A percentile compares a stretch with the other conserved stretches of the same genome.
phyloP scores from a whole-genome alignment of 73 alveolate species.

The Effrenium voratum region DNA sequence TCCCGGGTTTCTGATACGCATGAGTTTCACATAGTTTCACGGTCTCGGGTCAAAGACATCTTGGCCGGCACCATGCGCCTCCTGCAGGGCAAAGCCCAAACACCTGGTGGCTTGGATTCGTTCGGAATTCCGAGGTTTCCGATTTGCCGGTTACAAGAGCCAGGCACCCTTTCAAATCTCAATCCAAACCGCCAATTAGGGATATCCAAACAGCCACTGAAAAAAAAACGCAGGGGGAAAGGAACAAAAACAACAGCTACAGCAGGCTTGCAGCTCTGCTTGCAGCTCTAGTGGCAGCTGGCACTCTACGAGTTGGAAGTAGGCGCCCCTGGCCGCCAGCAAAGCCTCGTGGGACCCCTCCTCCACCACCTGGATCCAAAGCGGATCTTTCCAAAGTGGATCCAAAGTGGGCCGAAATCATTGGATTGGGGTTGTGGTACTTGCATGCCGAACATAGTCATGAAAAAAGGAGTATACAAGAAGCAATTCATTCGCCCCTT shows the following conservation, averaged over 20 bases:
- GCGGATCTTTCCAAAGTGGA: no score
- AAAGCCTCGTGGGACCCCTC: conserved; percentile 40
- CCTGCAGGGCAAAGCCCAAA: no score
- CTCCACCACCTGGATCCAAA: conserved; percentile 51
- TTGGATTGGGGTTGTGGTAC: no score
- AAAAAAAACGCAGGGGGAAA: background rate
- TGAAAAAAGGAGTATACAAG: no score
- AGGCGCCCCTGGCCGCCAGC: conserved; percentile 57
- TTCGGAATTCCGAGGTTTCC: background rate
- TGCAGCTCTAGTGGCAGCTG: conserved; percentile 14
- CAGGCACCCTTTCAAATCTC: background rate
- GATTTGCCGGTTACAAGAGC: background rate
- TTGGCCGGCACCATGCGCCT: no score
- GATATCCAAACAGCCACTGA: background rate
- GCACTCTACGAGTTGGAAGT: conserved; percentile 45
- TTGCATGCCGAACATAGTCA: no score
- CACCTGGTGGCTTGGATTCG: no score
- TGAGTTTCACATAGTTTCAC: no score
- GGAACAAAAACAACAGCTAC: background rate
- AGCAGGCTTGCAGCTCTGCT: background rate
- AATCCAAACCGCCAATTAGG: background rate
- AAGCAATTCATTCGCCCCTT: no score
- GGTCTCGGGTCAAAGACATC: no score
- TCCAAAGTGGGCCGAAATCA: no score
- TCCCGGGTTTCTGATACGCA: no score